Percentiles rank a stretch among this genome's conserved stretches.
phyloP scores from a whole-genome alignment of 1,139 yeast genomes.

The Yamadazyma songkhlaensis region DNA sequence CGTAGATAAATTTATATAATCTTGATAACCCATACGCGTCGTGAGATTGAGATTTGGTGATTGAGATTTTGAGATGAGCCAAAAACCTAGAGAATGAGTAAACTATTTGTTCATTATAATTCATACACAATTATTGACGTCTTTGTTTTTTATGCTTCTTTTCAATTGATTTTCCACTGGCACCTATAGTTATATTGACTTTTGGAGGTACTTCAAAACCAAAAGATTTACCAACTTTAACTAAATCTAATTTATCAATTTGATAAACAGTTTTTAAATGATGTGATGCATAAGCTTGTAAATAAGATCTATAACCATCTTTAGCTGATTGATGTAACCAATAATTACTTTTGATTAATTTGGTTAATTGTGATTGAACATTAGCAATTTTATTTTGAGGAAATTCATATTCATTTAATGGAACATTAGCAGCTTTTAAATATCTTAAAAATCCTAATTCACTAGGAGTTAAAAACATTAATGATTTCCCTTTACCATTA shows the following conservation, averaged over 20 bases:
- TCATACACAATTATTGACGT: constrained; percentile 21
- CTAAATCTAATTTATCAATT: constrained; percentile 89
- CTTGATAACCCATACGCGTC: constrained; percentile 6
- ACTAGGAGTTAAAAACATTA: constrained; percentile 91
- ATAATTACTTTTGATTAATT: constrained; percentile 85
- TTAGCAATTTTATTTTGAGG: constrained; percentile 92
- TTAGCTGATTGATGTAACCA: constrained; percentile 95
- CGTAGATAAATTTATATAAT: constrained; percentile 9
- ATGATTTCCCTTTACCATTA: constrained; percentile 84
- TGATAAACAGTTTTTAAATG: constrained; percentile 94
- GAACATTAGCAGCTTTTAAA: constrained; percentile 94
- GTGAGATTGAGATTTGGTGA: no score
- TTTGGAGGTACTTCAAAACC: constrained; percentile 97
- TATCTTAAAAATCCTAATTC: constrained; percentile 94
- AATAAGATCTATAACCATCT: constrained; percentile 94
- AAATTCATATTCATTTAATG: constrained; percentile 94
- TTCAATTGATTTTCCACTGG: constrained; percentile 69
- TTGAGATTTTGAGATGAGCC: background rate
- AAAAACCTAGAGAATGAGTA: no score
- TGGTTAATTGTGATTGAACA: constrained; percentile 89
- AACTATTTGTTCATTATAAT: constrained; percentile 4
- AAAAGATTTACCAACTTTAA: constrained; percentile 91
- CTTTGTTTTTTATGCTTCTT: constrained; percentile 50
- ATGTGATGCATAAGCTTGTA: constrained; percentile 97
- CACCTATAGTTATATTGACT: constrained; percentile 93